Base-by-base conservation (phyloP, 2,329 filamentous ascomycete genomes). In the Myriosclerotinia curreyana region DNA sequence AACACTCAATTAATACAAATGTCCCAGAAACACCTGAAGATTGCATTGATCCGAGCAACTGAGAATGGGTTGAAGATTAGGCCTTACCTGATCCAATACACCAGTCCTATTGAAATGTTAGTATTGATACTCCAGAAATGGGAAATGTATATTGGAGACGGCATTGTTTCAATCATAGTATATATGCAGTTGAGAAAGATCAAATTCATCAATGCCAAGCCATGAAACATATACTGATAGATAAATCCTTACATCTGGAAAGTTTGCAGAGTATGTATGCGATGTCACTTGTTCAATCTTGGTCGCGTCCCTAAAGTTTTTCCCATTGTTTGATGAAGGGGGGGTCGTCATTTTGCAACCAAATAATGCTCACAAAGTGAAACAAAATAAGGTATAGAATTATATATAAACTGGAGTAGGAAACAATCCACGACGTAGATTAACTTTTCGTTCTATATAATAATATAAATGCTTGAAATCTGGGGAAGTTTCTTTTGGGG, bases 31-130 rank as follows among this genome's bases (percentile, higher is more conserved):
- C 28, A 31, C 5, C 6, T 31, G 28, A 31, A 31, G 28, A 31
- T 31, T 31, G 28, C 28, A 31, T 1, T 31, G 6, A 31, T 31
- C 2, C 6, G 28, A 31, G 28, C 28, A 31, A 5, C 28, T 5
- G 2, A 31, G 28, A 31, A 31, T 31, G 28, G 28, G 4, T 31
- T 31, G 28, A 31, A 31, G 4, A 31, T 31, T 2, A 31, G 28
- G 4, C 28, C 61, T 79, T 79, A 85, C 86, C 86, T 68, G 80
- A 82, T 64, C 87, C 87, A 69, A 90, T 88, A 68, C 82, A 84
- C 85, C 86, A 90, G 69, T 84, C 82, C 55, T 60, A 31, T 22
- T 34, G 9, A 22, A 31, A 40, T 42, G 38, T 63, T 44, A 63
- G 61, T 22, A 44, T 34, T 14, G 3, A 7, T 20, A 12, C n/a